These are phyloP conservation scores for Raffaelea arxii DNA, from an alignment of 2,329 filamentous ascomycete species.

Conservation along the genomic window DNA sequence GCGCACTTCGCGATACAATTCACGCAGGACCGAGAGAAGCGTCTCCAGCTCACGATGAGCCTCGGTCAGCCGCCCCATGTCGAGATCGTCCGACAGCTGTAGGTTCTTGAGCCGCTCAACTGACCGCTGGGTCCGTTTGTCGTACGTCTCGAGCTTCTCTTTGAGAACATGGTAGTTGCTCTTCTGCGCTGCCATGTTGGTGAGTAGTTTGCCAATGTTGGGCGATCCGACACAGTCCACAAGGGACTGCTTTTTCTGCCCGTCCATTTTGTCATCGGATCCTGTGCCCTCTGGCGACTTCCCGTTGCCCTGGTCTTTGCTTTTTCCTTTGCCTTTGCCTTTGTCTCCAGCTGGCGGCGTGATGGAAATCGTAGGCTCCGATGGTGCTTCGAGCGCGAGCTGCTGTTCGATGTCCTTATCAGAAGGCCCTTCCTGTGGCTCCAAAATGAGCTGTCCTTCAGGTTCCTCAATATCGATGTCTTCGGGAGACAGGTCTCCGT, in stretches of 20 bases:
- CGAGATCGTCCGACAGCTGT: slow-evolving; percentile 13
- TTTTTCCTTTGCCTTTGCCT: too few species aligned
- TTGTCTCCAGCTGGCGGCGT: not conserved
- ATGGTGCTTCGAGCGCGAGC: not conserved
- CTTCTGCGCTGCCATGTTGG: slow-evolving; percentile 20
- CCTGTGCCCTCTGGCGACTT: too few species aligned
- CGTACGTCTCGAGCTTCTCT: slow-evolving; percentile 22
- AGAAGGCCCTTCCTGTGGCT: slow-evolving; percentile 15
- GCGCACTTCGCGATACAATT: slow-evolving; percentile 25
- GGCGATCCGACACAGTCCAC: too few species aligned
- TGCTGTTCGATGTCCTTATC: slow-evolving; percentile 5
- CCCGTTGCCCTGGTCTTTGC: too few species aligned
- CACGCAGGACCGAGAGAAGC: too few species aligned
- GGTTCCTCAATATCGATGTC: slow-evolving; percentile 41
- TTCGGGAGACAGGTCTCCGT: slow-evolving; percentile 28
- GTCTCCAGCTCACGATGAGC: too few species aligned
- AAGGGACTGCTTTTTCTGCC: too few species aligned
- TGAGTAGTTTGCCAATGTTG: slow-evolving; percentile 11
- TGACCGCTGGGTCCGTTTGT: slow-evolving; percentile 20
- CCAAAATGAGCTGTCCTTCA: slow-evolving; percentile 23
- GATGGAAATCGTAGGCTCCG: slow-evolving; percentile 1
- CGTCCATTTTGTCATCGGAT: too few species aligned
- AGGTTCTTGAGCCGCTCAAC: slow-evolving; percentile 21
- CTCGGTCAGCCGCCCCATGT: too few species aligned
- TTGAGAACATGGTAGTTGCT: slow-evolving; percentile 23